These are phyloP conservation scores for Rhodamnia argentea DNA, from an alignment of 345 rosid species.

Conservation along the genomic window DNA sequence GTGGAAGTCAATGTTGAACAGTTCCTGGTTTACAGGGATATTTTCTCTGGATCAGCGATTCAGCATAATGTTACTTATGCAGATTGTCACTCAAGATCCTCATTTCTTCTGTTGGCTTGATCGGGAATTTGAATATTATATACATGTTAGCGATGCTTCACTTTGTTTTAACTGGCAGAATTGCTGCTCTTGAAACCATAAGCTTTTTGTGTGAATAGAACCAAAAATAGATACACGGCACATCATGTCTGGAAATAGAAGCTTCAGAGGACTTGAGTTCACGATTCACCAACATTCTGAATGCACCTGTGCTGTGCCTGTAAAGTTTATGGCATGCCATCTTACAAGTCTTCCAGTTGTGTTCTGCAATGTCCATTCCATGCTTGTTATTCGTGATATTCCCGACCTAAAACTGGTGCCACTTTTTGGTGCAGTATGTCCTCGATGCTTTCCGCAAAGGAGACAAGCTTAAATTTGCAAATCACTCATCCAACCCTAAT, in stretches of 20 bases:
- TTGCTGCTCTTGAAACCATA: neutral
- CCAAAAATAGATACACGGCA: neutral
- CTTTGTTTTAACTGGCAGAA: neutral
- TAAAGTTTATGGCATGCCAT: neutral
- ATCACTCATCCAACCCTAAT: conserved; percentile 90
- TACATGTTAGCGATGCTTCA: neutral
- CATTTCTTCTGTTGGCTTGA: neutral
- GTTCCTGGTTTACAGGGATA: neutral
- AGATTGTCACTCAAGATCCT: neutral
- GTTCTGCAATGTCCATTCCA: neutral
- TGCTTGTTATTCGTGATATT: neutral
- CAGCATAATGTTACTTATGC: neutral
- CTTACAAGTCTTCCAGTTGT: neutral
- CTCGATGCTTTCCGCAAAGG: conserved; percentile 98
- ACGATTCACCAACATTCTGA: neutral
- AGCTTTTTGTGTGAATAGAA: neutral
- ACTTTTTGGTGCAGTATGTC: conserved; percentile 48
- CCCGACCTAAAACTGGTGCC: neutral
- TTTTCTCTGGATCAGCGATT: neutral
- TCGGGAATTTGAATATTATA: neutral
- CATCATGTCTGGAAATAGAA: neutral
- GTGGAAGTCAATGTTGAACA: neutral
- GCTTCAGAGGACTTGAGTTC: neutral
- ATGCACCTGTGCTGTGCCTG: neutral
- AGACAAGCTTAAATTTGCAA: conserved; percentile 96